phyloP scores from a whole-genome alignment of 2,329 filamentous ascomycete genomes.

The Neofusicoccum laricinum region DNA sequence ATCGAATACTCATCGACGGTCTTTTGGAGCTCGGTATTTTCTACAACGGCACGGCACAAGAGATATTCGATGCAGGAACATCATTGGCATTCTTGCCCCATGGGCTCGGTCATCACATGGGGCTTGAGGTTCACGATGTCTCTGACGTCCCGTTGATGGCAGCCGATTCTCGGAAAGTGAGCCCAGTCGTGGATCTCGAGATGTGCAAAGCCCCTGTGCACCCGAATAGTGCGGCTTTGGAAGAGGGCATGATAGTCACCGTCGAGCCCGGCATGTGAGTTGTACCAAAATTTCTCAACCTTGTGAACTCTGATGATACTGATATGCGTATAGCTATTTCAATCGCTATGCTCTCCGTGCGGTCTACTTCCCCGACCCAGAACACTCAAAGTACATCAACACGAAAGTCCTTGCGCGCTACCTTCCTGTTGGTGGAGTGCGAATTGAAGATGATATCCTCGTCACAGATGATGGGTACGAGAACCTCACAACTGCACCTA shows the following conservation, averaged over 20 bases:
- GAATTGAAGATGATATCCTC: slow-evolving; percentile 70
- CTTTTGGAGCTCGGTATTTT: slow-evolving; percentile 71
- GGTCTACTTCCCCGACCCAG: slow-evolving; percentile 70
- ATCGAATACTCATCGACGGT: slow-evolving; percentile 68
- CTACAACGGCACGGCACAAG: slow-evolving; percentile 60
- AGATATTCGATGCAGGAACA: slow-evolving; percentile 74
- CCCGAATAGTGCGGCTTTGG: slow-evolving; percentile 37
- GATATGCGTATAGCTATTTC: slow-evolving; percentile 68
- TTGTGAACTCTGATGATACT: background rate
- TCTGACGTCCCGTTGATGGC: slow-evolving; percentile 17
- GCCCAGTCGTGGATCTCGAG: slow-evolving; percentile 29
- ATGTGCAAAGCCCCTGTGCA: slow-evolving; percentile 32
- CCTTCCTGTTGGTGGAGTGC: slow-evolving; percentile 76
- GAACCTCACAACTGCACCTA: slow-evolving; percentile 70
- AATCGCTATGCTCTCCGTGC: slow-evolving; percentile 78
- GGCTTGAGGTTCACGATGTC: slow-evolving; percentile 84
- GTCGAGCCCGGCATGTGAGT: slow-evolving; percentile 52
- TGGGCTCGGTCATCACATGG: slow-evolving; percentile 85
- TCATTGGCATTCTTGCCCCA: slow-evolving; percentile 90
- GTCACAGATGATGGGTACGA: slow-evolving; percentile 67
- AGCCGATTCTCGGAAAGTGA: slow-evolving; percentile 24
- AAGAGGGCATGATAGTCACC: slow-evolving; percentile 56
- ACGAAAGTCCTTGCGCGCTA: slow-evolving; percentile 69
- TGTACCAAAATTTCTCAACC: too few relatives aligned
- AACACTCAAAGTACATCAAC: slow-evolving; percentile 75